phyloP scores from a whole-genome alignment of 2,329 filamentous ascomycete species.

The Capronia coronata region DNA sequence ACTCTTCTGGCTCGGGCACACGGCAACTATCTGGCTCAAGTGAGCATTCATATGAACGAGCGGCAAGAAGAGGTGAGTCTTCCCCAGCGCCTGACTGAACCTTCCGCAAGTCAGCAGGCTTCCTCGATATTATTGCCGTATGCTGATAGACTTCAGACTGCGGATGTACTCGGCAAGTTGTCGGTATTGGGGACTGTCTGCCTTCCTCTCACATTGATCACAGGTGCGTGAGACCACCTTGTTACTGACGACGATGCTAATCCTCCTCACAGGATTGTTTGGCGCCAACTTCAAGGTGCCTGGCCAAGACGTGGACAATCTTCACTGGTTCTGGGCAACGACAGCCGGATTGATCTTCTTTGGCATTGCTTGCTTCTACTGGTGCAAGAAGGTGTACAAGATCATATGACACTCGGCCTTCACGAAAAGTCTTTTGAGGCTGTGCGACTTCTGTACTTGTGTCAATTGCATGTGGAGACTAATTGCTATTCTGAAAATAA shows the following conservation, averaged over 20 bases:
- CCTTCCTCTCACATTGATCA: constrained; percentile 97
- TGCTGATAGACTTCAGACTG: constrained; percentile 50
- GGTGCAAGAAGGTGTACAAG: constrained; percentile 76
- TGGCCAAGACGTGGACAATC: constrained; percentile 74
- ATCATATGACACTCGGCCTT: constrained; percentile 53
- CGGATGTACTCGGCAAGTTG: constrained; percentile 87
- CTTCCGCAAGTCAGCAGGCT: too few relatives aligned
- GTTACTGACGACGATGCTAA: background rate
- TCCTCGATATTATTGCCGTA: too few relatives aligned
- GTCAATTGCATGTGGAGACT: too few relatives aligned
- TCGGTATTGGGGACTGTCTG: constrained; percentile 96
- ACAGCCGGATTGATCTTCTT: constrained; percentile 72
- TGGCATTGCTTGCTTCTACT: constrained; percentile 69
- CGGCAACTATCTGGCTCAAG: constrained; percentile 96
- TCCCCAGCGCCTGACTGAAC: too few relatives aligned
- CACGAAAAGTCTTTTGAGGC: background rate
- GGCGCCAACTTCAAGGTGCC: constrained; percentile 77
- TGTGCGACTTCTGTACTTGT: too few relatives aligned
- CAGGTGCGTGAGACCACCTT: constrained; percentile 59
- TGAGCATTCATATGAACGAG: constrained; percentile 98
- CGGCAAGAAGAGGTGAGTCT: constrained; percentile 66
- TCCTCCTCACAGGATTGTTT: constrained; percentile 44
- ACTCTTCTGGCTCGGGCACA: constrained; percentile 91
- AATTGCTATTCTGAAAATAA: too few relatives aligned
- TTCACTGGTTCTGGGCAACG: constrained; percentile 67